Percentiles rank a stretch among this genome's conserved stretches.
phyloP scores from a whole-genome alignment of 164 flowering plant genomes.

The Macadamia integrifolia region DNA sequence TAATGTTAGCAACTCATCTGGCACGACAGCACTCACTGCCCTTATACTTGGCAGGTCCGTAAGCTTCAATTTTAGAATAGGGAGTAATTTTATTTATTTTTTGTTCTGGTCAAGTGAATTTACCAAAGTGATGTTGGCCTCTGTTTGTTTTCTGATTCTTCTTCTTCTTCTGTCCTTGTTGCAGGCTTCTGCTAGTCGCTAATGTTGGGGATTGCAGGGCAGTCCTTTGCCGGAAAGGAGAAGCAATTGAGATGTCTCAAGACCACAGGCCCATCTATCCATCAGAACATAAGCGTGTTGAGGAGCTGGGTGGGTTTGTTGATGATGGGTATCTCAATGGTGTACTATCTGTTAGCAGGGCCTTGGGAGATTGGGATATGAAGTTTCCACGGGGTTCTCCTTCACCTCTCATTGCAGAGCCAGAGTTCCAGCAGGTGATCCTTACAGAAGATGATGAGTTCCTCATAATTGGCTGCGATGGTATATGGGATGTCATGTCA shows the following conservation, averaged over 20 bases:
- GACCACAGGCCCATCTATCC: constrained; percentile 67
- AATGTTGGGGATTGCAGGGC: constrained; percentile 96
- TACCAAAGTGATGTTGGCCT: background rate
- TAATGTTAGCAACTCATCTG: constrained; percentile 35
- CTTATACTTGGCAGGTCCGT: constrained; percentile 46
- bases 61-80: background rate
- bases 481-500: constrained; percentile 90
- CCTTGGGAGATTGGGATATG: constrained; percentile 92
- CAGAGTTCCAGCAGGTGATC: constrained; percentile 49
- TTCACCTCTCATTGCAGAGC: constrained; percentile 79
- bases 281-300: constrained; percentile 51
- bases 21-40: constrained; percentile 60
- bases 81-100: background rate
- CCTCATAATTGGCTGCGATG: constrained; percentile 82
- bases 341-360: constrained; percentile 65
- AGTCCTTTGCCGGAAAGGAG: constrained; percentile 80
- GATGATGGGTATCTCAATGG: constrained; percentile 86
- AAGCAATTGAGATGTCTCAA: constrained; percentile 73
- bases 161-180: constrained; percentile 4
- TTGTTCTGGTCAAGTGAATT: too few species aligned
- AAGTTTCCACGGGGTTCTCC: constrained; percentile 56
- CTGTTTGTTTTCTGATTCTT: background rate
- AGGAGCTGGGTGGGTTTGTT: constrained; percentile 57
- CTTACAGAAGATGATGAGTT: constrained; percentile 87
- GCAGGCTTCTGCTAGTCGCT: constrained; percentile 67